These are phyloP conservation scores for Lactuca sativa DNA, from an alignment of 129 eudicot genomes.

Conservation along the genomic window DNA sequence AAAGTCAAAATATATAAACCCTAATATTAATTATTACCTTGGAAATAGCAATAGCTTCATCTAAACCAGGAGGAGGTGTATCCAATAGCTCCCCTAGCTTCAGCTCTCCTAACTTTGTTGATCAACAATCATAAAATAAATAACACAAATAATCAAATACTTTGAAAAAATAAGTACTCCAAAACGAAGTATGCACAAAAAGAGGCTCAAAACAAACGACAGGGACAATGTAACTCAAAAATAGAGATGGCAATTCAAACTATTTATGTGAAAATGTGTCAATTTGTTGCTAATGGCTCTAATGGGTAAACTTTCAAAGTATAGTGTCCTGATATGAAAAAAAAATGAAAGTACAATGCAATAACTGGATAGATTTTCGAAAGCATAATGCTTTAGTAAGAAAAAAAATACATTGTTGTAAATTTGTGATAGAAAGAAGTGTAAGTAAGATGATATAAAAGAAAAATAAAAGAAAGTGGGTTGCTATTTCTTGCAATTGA, in stretches of 20 bases:
- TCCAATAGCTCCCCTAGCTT: conserved; percentile 97
- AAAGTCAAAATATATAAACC: not conserved
- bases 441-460: too few relatives aligned
- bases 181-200: not conserved
- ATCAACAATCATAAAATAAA: conserved; percentile 5
- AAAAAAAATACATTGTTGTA: too few relatives aligned
- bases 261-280: not conserved
- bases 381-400: too few relatives aligned
- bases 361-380: too few relatives aligned
- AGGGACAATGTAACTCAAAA: not conserved
- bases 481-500: too few relatives aligned
- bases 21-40: conserved; percentile 47
- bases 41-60: conserved; percentile 95
- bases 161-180: not conserved
- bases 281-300: not conserved
- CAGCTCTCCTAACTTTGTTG: conserved; percentile 73
- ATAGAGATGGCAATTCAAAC: not conserved
- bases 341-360: not conserved
- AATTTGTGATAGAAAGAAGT: too few relatives aligned
- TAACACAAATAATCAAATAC: not conserved
- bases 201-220: not conserved
- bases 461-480: too few relatives aligned
- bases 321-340: not conserved
- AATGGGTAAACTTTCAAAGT: not conserved
- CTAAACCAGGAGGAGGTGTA: conserved; percentile 98